Conservation (phyloP, 345 rosid genomes). For the Populus nigra region DNA sequence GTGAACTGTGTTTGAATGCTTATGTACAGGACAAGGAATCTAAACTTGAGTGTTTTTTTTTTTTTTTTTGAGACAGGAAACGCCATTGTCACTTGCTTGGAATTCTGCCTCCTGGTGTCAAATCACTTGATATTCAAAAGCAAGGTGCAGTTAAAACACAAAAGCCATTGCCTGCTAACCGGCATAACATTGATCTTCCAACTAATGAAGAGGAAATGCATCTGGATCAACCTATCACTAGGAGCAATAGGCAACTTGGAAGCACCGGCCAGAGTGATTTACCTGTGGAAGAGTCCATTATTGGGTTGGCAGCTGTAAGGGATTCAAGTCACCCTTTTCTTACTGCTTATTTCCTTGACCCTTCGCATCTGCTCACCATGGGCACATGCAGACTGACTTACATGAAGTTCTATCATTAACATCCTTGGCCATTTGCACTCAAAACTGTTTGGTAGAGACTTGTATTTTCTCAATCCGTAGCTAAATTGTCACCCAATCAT, state of each 20-base stretch:
- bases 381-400: background rate
- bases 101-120: conserved; percentile 30
- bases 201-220: conserved; percentile 25
- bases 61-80: conserved; percentile 47
- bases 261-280: background rate
- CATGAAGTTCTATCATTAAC: background rate
- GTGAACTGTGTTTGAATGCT: background rate
- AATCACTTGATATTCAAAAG: conserved; percentile 21
- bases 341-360: background rate
- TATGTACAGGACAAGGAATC: background rate
- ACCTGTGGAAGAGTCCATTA: conserved; percentile 10
- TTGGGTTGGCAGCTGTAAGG: conserved; percentile 30
- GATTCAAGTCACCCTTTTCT: background rate
- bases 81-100: conserved; percentile 52
- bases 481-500: background rate
- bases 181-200: conserved; percentile 10
- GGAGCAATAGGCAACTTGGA: conserved; percentile 16
- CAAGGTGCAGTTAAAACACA: conserved; percentile 22
- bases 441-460: background rate
- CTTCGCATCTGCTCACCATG: background rate
- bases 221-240: conserved; percentile 18
- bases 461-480: background rate
- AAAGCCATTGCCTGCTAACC: conserved; percentile 22
- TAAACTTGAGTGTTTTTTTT: background rate
- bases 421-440: background rate